Conservation (phyloP, 495 filamentous ascomycete species). For the Trichoderma asperelloides region DNA sequence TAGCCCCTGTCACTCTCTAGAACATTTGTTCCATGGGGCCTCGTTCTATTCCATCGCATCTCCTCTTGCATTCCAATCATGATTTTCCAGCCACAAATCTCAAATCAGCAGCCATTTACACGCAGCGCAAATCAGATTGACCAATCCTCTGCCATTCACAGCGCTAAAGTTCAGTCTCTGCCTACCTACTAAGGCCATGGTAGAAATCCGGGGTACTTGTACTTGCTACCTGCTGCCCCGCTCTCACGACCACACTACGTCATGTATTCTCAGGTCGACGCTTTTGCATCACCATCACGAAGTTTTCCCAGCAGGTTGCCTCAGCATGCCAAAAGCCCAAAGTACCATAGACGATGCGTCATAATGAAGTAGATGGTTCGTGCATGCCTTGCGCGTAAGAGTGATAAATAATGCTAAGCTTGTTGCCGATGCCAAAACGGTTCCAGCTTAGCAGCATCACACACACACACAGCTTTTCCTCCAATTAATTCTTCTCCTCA, state of each 20-base stretch:
- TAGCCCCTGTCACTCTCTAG: no score
- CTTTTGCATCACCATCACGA: conserved; percentile 3
- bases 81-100: no score
- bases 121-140: no score
- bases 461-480: not conserved
- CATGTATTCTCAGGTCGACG: not conserved
- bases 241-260: not conserved
- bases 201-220: conserved; percentile 2
- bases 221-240: not conserved
- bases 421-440: not conserved
- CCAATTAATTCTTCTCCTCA: not conserved
- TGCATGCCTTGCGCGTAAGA: not conserved
- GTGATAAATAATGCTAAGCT: not conserved
- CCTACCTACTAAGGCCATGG: no score
- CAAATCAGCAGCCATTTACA: no score
- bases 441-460: not conserved
- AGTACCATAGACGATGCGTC: not conserved
- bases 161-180: not conserved
- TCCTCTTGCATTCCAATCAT: no score
- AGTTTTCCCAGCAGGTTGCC: not conserved
- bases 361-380: conserved; percentile 1
- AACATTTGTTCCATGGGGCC: no score
- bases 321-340: no score
- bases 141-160: not conserved
- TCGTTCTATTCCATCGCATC: no score